Conservation (phyloP, 306 rosid species). For the Carpinus fangiana region DNA sequence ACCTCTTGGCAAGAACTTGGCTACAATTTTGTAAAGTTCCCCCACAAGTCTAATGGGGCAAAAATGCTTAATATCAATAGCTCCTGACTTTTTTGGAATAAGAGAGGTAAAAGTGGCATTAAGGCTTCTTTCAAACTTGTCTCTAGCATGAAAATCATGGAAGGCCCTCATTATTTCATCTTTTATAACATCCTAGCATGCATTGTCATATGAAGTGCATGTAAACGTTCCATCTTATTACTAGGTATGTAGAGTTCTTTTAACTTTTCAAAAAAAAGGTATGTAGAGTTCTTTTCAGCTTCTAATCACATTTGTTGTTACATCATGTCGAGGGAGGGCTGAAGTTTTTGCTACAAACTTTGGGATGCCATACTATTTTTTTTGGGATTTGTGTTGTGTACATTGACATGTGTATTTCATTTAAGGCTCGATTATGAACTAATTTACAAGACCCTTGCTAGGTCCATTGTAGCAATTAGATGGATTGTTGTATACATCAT, state of each 20-base stretch:
- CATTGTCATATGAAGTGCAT: neutral
- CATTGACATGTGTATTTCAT: slow-evolving; percentile 19
- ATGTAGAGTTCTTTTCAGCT: neutral
- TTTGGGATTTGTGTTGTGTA: slow-evolving; percentile 11
- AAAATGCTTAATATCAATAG: too few relatives aligned
- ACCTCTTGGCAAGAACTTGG: too few relatives aligned
- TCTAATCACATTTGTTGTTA: slow-evolving; percentile 1
- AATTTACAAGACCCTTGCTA: slow-evolving; percentile 16
- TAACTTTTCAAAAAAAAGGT: too few relatives aligned
- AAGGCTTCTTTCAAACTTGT: too few relatives aligned
- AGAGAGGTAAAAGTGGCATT: too few relatives aligned
- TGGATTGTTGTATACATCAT: neutral
- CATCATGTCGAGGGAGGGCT: slow-evolving; percentile 38
- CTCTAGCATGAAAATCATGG: too few relatives aligned
- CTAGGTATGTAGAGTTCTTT: neutral
- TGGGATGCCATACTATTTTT: slow-evolving; percentile 22
- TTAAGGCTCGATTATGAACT: slow-evolving; percentile 17
- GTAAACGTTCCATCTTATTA: neutral
- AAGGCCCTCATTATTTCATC: too few relatives aligned
- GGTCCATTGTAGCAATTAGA: slow-evolving; percentile 27
- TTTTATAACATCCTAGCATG: too few relatives aligned
- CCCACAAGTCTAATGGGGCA: too few relatives aligned
- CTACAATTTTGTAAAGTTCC: too few relatives aligned
- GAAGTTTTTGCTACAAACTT: slow-evolving; percentile 36
- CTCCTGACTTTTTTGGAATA: too few relatives aligned